Percentiles rank a stretch among this genome's conserved stretches.
Conservation (phyloP, 495 filamentous ascomycete genomes). For the Trichoderma reesei region DNA sequence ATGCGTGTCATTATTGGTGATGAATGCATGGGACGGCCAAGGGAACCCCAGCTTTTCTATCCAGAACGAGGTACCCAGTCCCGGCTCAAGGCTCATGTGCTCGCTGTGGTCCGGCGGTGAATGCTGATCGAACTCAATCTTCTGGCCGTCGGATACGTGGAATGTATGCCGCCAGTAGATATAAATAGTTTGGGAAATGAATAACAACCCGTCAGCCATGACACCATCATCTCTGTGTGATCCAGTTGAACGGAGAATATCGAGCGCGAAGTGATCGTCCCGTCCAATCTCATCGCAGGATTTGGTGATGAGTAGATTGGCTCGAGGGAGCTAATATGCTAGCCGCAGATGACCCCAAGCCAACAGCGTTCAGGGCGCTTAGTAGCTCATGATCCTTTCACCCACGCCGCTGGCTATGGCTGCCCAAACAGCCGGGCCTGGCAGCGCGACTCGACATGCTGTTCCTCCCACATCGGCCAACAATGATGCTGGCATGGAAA, state of each 20-base stretch:
- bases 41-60: not conserved
- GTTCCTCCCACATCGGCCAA: not conserved
- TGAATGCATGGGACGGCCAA: not conserved
- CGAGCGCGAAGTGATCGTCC: not conserved
- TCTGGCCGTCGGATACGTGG: not conserved
- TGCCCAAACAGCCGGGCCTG: not conserved
- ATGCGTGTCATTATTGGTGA: not conserved
- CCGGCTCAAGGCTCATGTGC: not conserved
- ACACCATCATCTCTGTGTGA: not conserved
- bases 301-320: not conserved
- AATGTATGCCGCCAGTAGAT: not conserved
- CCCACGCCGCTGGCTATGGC: not conserved
- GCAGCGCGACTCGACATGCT: not conserved
- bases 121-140: not conserved
- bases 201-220: not conserved
- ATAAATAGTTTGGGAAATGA: not conserved
- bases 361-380: constrained; percentile 3
- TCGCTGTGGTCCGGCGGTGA: constrained; percentile 3
- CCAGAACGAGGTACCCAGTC: not conserved
- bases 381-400: not conserved
- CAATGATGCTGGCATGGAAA: no score
- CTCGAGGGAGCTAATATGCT: constrained; percentile 1
- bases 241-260: not conserved
- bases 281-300: not conserved
- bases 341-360: constrained; percentile 3